Evolutionary conservation across 2,329 filamentous ascomycete species (phyloP).

Genomic region (Calonectria fujianensis): DNA sequence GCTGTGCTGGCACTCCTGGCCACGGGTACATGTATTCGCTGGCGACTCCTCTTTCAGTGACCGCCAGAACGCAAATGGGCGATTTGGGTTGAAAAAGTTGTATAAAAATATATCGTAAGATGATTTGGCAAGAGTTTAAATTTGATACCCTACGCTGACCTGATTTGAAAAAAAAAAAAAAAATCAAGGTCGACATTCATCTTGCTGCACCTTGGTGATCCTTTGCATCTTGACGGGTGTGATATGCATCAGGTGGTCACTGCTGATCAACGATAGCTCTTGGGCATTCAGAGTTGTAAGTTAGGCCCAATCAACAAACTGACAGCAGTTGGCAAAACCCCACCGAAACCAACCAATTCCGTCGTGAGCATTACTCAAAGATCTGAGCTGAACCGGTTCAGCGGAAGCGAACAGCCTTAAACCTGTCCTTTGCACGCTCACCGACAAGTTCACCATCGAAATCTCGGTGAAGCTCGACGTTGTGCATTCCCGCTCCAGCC

Average conservation of each 20-base stretch:
- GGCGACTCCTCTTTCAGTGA: conserved; percentile 25
- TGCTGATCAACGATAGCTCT: neutral
- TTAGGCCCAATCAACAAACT: conserved; percentile 11
- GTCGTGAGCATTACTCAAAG: conserved; percentile 16
- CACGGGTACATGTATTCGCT: conserved; percentile 3
- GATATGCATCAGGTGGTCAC: neutral
- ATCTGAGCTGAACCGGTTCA: conserved; percentile 7
- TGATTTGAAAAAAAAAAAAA: neutral
- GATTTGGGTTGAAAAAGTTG: neutral
- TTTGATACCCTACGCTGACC: neutral
- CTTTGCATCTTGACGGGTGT: neutral
- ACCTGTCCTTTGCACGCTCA: conserved; percentile 20
- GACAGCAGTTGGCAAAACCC: conserved; percentile 10
- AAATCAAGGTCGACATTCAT: too few species aligned
- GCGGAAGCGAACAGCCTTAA: neutral
- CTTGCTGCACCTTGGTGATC: neutral
- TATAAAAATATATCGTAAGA: conserved; percentile 15
- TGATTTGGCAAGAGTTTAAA: neutral
- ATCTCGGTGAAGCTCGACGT: conserved; percentile 13
- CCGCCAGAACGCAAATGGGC: conserved; percentile 6
- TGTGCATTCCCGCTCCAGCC: neutral
- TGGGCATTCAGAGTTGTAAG: neutral
- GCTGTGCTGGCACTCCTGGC: conserved; percentile 33
- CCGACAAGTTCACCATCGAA: conserved; percentile 25
- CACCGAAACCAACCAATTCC: conserved; percentile 31